Percentiles rank a stretch among this genome's conserved stretches.
Conservation (phyloP, 345 rosid species). For the Erodium maritimum region DNA sequence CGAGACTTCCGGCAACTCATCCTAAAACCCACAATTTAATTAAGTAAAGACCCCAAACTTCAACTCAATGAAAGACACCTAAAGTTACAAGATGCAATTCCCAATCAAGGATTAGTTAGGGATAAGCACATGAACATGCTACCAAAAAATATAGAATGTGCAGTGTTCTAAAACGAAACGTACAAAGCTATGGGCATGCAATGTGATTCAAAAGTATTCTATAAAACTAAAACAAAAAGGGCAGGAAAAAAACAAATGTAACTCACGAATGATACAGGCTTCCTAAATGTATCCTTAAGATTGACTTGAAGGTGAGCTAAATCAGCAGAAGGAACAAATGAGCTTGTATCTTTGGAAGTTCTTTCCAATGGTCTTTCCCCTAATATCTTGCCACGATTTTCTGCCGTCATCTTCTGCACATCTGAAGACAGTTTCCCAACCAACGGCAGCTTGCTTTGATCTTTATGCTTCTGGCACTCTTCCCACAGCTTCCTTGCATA, state of each 20-base stretch:
- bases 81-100: background rate
- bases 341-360: conserved; percentile 38
- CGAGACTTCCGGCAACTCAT: conserved; percentile 40
- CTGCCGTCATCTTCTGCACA: conserved; percentile 67
- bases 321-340: conserved; percentile 36
- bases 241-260: conserved; percentile 9
- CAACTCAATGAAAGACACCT: background rate
- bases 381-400: conserved; percentile 67
- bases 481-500: conserved; percentile 84
- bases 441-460: conserved; percentile 36
- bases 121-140: no score
- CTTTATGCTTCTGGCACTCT: conserved; percentile 53
- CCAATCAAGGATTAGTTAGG: no score
- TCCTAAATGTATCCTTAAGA: conserved; percentile 79
- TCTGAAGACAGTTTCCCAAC: conserved; percentile 40
- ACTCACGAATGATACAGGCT: conserved; percentile 61
- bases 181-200: no score
- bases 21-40: conserved; percentile 25
- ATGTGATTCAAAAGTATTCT: no score
- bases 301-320: conserved; percentile 42
- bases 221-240: background rate
- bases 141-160: no score
- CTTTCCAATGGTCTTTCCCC: conserved; percentile 85
- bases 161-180: no score
- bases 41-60: conserved; percentile 2